These are phyloP conservation scores for Mortierella sp. DNA, from an alignment of 371 early-diverging fungal genomes.

Conservation along the genomic window DNA sequence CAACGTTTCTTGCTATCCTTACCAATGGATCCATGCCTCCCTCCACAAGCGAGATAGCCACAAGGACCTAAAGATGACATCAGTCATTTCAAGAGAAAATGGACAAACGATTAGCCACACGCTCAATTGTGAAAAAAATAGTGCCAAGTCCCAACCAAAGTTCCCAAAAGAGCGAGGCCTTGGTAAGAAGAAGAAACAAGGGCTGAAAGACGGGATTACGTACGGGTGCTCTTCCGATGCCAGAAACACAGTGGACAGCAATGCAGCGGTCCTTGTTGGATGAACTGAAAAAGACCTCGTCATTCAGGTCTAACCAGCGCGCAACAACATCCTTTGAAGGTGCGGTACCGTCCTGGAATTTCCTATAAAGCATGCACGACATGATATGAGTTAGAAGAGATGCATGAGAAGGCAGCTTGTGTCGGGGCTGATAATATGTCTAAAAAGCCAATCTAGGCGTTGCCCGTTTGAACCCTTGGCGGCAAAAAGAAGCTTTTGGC, in stretches of 20 bases:
- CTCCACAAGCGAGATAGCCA: conserved; percentile 74
- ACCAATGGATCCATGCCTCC: conserved; percentile 78
- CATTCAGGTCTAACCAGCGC: conserved; percentile 60
- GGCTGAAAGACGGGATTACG: conserved; percentile 7
- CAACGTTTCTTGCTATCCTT: conserved; percentile 9
- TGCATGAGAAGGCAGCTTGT: background rate
- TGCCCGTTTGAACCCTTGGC: background rate
- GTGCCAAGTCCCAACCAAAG: background rate
- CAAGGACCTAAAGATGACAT: conserved; percentile 62
- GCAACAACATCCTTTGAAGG: conserved; percentile 60
- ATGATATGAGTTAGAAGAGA: background rate
- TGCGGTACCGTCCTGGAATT: conserved; percentile 73
- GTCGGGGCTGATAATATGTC: background rate
- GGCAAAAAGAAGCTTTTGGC: background rate
- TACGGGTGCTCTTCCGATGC: conserved; percentile 83
- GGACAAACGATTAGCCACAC: background rate
- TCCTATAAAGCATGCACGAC: conserved; percentile 28
- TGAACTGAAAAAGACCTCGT: conserved; percentile 52
- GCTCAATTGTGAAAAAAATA: too few relatives aligned
- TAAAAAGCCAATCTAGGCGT: background rate
- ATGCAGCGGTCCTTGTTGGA: conserved; percentile 53
- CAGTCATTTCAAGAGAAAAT: background rate
- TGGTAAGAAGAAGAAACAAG: background rate
- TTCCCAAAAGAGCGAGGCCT: background rate
- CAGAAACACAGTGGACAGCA: conserved; percentile 81